phyloP scores from a whole-genome alignment of 108 stramenopile genomes.

The Cyclotella sp. region DNA sequence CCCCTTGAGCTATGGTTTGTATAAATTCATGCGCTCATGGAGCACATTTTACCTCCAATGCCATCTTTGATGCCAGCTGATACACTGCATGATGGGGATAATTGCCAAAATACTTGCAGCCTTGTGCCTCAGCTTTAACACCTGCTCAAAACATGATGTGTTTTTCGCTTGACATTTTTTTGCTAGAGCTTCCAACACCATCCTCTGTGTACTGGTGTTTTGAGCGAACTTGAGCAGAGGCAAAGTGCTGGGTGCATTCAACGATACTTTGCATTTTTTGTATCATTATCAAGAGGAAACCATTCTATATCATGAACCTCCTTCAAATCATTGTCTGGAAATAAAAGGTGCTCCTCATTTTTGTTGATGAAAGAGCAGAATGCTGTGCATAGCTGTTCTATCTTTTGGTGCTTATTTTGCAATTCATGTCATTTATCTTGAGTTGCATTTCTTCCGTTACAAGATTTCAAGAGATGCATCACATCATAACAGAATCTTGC shows the following conservation, averaged over 20 bases:
- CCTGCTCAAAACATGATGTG: constrained; percentile 13
- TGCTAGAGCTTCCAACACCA: constrained; percentile 5
- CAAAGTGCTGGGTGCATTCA: constrained; percentile 26
- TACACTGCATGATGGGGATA: constrained; percentile 17
- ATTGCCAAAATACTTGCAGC: constrained; percentile 5
- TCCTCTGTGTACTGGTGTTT: constrained; percentile 4
- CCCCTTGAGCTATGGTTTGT: not conserved
- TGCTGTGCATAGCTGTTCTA: constrained; percentile 21
- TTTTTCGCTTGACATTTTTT: constrained; percentile 27
- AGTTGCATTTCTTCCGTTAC: constrained; percentile 8
- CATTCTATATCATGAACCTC: constrained; percentile 12
- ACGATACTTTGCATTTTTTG: constrained; percentile 13
- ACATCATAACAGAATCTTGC: not conserved
- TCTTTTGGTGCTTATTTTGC: constrained; percentile 6
- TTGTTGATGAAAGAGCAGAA: constrained; percentile 29
- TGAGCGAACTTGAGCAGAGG: constrained; percentile 24
- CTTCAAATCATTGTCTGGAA: constrained; percentile 25
- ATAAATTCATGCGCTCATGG: constrained; percentile 3
- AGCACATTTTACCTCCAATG: constrained; percentile 5
- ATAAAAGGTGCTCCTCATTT: not conserved
- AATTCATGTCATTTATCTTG: not conserved
- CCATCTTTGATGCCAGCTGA: constrained; percentile 21
- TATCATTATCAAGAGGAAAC: constrained; percentile 6
- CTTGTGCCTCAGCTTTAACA: constrained; percentile 4
- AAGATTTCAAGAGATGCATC: not conserved